These are phyloP conservation scores for Penicillium macrosclerotiorum DNA, from an alignment of 495 filamentous ascomycete species.

Conservation along the genomic window DNA sequence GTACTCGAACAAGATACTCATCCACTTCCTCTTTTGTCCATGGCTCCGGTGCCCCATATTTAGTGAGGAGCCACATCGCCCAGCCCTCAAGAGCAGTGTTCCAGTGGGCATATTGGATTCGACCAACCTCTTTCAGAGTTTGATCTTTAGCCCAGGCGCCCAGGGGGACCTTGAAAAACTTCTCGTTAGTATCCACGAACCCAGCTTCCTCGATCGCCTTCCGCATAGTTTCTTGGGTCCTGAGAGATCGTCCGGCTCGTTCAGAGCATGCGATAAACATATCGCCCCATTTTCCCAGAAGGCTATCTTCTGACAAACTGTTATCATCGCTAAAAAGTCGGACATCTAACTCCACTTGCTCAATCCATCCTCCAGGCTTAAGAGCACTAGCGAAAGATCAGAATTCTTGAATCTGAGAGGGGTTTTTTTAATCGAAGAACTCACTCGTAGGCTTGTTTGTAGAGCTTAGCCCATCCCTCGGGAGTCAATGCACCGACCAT, in stretches of 20 bases:
- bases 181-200: constrained; percentile 25
- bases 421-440: neutral
- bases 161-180: constrained; percentile 21
- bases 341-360: constrained; percentile 48
- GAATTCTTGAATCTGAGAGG: neutral
- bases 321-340: constrained; percentile 43
- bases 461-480: constrained; percentile 26
- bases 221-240: constrained; percentile 18
- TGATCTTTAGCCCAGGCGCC: constrained; percentile 24
- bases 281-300: constrained; percentile 21
- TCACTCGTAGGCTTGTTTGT: constrained; percentile 21
- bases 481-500: constrained; percentile 22
- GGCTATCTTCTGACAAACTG: constrained; percentile 27
- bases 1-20: constrained; percentile 20
- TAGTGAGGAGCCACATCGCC: constrained; percentile 27
- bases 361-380: constrained; percentile 53
- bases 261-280: constrained; percentile 15
- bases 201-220: constrained; percentile 26
- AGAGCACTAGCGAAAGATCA: constrained; percentile 14
- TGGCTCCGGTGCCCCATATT: constrained; percentile 18
- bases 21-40: constrained; percentile 25
- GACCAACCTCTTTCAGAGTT: constrained; percentile 20
- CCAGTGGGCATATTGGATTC: constrained; percentile 21
- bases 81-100: constrained; percentile 24
- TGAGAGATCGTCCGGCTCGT: constrained; percentile 15